Evolutionary conservation across 2,329 filamentous ascomycete species (phyloP), one percentile per base, ranked within the genome.

Genomic region (Xylariaceae sp.): DNA sequence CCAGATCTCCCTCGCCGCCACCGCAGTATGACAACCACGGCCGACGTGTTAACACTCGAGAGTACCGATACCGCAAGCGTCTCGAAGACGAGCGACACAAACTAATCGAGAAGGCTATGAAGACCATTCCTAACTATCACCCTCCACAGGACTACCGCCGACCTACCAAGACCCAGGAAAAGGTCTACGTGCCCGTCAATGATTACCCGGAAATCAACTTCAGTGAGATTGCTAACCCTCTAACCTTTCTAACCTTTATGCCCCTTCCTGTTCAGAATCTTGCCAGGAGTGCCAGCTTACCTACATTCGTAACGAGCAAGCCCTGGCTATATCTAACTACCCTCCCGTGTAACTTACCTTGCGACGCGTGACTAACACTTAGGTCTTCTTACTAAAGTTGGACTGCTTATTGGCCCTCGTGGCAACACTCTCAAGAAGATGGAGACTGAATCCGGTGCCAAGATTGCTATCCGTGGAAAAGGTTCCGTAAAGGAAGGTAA

Each of bases 151-250:
- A 99, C 76, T 99, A 99, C 77, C 91, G 94, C 76, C 90, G 94
- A 72, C 94, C 94, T 64, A 97, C 93, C 76, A 99, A 99, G 89
- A 99, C 94, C 74, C 94, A 99, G 80, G 94, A 99, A 84, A 99
- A 99, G 84, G 95, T 99, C 89, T 99, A 99, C 76, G 94, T 99
- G 77, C 94, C 94, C 76, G 94, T 99, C 81, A 99, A 99, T 86
- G 94, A 99, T 79, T 99, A 99, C 77, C 94, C 94, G 83, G 94
- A 99, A 79, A 97, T 99, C 88, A 99, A 99, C 88, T 99, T 99
- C 91, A 99, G 94, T 99, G 97, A 93, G 93, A 93, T 94, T 92
- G 88, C 92, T 96, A 96, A 96, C 91, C 92, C 91, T 92, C 86
- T 87, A 88, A 89, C 86, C 81, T 77, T 82, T 84, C 86, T 89